Evolutionary conservation across 1,284 basidiomycete genomes (phyloP), one percentile per base, ranked within the genome.

Genomic region (Omphalotus olearius): DNA sequence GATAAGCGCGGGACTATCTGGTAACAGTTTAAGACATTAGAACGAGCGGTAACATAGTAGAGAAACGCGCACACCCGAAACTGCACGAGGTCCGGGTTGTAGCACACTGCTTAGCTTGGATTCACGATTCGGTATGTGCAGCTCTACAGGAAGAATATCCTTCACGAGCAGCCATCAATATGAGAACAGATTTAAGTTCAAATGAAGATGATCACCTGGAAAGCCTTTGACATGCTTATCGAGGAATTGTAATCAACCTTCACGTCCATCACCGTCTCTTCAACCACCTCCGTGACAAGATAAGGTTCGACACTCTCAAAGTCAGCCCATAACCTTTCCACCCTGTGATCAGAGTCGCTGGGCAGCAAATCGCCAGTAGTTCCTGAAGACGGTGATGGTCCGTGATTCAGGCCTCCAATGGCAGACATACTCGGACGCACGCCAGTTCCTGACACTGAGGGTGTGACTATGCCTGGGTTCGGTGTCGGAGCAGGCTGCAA

Each of bases 291-390:
- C 7, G 74, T 70, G 6, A 76, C 64, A 14, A 93, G 73, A 59
- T 87, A 86, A 0, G 83, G 79, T 60, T 88, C 85, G 17, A 92
- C 73, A 57, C 83, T 84, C 53, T 88, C 85, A 62, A 88, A 92
- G 59, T 93, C 90, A 6, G 75, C 78, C 89, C 89, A 93, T 1
- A 94, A 72, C 46, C 82, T 73, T 57, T 89, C 86, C 62, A 93
- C 73, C 57, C 86, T 74, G 53, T 83, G 78, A 64, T 94, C 91
- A 13, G 89, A 88, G 57, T 91, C 89, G 54, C 78, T 85, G 0
- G 88, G 83, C 0, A 88, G 65, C n/a, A 74, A 64, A 37, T 82
- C 77, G 14, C 69, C 50, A n/a, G 30, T 14, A n/a, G 30, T 14
- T 35, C 39, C 13, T 33, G 30, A n/a, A 36, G 33, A n/a, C 5